Evolutionary conservation across 805 yeast species (phyloP), one percentile per base, ranked within the genome.

Genomic region (Limtongozyma cylindracea): DNA sequence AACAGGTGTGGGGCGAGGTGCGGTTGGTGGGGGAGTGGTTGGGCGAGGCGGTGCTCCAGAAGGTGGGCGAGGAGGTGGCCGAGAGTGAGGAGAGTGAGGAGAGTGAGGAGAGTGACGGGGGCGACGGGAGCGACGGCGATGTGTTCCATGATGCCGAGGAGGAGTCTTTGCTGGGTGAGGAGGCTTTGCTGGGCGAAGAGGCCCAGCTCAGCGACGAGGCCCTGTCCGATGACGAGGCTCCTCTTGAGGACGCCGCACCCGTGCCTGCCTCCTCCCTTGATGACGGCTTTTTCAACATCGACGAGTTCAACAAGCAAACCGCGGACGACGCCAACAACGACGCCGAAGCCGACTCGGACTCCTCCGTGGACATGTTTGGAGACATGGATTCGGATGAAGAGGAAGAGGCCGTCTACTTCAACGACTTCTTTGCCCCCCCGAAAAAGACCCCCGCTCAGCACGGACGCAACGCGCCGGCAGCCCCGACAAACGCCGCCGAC

Each of bases 1-100:
- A 71, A 18, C 96, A 84, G 39, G 80, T 88, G 0, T 84, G 84
- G 78, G 91, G 84, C 25, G 96, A 84, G 44, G 69, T n/a, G n/a
- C n/a, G n/a, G n/a, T n/a, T n/a, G n/a, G n/a, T n/a, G n/a, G n/a
- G n/a, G n/a, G n/a, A n/a, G n/a, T n/a, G n/a, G n/a, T n/a, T n/a
- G n/a, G n/a, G 76, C 2, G 77, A 74, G 42, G 58, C 84, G 47
- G 69, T 84, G 11, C 49, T 78, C 18, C 94, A 80, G 26, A 71
- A 70, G 6, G 71, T 72, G 8, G 65, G 70, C 13, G 78, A 70
- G 21, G 53, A 56, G 19, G 43, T 78, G 17, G 34, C 27, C 4
- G 17, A 14, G 6, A 24, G 19, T 11, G 9, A 10, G 10, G 20
- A 18, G 13, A 9, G 12, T 5, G 20, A 18, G 9, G 20, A 8